Evolutionary conservation across 192 early-diverging fungal species (phyloP).

Genomic region (Geosiphon pyriformis): DNA sequence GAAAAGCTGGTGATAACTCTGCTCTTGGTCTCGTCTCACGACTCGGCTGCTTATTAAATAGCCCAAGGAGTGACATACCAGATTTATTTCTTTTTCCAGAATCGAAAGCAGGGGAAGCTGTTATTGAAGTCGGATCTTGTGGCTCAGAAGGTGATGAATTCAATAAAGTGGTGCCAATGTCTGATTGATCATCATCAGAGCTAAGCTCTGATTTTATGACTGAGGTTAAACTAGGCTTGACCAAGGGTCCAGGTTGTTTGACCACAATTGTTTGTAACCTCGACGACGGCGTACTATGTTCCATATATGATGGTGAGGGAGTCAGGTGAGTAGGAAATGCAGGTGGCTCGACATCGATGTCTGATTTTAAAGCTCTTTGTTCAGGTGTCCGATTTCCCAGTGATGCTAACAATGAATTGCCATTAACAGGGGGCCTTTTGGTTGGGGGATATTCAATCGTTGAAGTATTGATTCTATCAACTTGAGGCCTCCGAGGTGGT

Average conservation of each 20-base stretch:
- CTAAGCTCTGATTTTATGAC: too few relatives aligned
- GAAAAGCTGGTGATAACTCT: neutral
- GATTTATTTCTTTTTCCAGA: neutral
- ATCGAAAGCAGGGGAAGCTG: neutral
- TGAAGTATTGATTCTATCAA: too few relatives aligned
- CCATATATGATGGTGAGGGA: neutral
- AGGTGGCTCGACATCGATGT: neutral
- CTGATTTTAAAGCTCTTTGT: too few relatives aligned
- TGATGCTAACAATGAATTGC: neutral
- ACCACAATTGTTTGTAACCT: neutral
- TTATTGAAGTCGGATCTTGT: too few relatives aligned
- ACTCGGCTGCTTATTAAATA: conserved; percentile 20
- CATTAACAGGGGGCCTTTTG: neutral
- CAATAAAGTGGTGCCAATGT: too few relatives aligned
- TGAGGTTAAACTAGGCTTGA: too few relatives aligned
- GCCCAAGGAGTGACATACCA: conserved; percentile 2
- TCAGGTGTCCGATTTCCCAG: neutral
- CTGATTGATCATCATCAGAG: too few relatives aligned
- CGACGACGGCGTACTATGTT: neutral
- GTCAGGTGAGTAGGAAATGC: conserved; percentile 13
- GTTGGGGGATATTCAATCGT: neutral
- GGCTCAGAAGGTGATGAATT: too few relatives aligned
- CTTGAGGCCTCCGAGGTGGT: neutral
- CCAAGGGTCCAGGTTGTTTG: conserved; percentile 1
- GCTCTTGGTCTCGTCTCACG: neutral